phyloP scores from a whole-genome alignment of 495 filamentous ascomycete species.

The Trichoderma orchidacearum region DNA sequence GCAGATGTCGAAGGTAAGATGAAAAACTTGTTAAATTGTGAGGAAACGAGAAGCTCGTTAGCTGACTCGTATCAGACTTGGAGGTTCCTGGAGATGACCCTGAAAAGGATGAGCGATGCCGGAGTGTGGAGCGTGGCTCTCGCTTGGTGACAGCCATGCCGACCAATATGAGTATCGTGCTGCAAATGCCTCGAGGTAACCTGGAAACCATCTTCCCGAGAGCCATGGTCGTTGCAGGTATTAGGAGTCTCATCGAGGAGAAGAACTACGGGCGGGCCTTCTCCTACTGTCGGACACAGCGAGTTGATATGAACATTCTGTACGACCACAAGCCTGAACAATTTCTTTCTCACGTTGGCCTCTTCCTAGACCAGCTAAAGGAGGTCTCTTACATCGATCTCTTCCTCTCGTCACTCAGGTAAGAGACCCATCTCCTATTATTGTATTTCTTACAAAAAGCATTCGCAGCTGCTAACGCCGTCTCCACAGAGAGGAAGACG shows the following conservation, averaged over 20 bases:
- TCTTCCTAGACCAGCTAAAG: slow-evolving; percentile 80
- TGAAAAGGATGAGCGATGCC: slow-evolving; percentile 81
- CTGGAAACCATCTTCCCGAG: slow-evolving; percentile 90
- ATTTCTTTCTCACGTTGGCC: slow-evolving; percentile 58
- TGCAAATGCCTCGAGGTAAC: slow-evolving; percentile 93
- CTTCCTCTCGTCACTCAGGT: slow-evolving; percentile 82
- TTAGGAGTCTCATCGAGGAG: slow-evolving; percentile 61
- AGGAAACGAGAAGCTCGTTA: not conserved
- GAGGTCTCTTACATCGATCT: slow-evolving; percentile 78
- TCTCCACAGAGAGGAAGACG: slow-evolving; percentile 66
- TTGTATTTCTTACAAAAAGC: slow-evolving; percentile 3
- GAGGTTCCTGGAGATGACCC: slow-evolving; percentile 79
- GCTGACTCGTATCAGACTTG: slow-evolving; percentile 38
- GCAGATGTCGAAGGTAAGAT: slow-evolving; percentile 45
- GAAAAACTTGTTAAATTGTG: not conserved
- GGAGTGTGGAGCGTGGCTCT: slow-evolving; percentile 82
- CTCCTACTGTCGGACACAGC: slow-evolving; percentile 72
- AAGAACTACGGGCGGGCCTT: slow-evolving; percentile 78
- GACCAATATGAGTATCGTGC: slow-evolving; percentile 61
- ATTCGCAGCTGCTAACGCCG: not conserved
- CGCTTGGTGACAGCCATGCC: slow-evolving; percentile 82
- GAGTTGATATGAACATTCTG: slow-evolving; percentile 97
- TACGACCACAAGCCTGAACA: slow-evolving; percentile 79
- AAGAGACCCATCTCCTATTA: slow-evolving; percentile 15
- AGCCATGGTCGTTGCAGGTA: slow-evolving; percentile 80